Conservation (phyloP, 2,329 filamentous ascomycete genomes). For the Colletotrichum viniferum region DNA sequence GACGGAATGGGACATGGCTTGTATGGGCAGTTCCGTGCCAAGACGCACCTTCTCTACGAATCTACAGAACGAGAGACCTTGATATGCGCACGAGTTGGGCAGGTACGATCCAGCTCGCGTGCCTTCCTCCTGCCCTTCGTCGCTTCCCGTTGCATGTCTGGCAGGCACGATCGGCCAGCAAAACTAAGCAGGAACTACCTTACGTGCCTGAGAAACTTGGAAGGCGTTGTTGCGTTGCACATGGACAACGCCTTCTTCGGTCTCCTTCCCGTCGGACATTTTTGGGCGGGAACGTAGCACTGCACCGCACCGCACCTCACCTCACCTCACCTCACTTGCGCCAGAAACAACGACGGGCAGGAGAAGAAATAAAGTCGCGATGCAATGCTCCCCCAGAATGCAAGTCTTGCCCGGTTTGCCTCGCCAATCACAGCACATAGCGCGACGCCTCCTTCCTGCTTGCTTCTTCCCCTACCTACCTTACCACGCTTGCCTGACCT, state of each 20-base stretch:
- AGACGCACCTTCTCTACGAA: neutral
- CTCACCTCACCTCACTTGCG: neutral
- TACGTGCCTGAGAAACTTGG: neutral
- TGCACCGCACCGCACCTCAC: neutral
- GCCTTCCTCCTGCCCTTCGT: neutral
- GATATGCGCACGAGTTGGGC: neutral
- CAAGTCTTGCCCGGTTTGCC: neutral
- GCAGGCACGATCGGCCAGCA: no score
- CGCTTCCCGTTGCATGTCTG: neutral
- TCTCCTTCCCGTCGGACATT: neutral
- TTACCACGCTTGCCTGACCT: neutral
- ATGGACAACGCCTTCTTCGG: neutral
- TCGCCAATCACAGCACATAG: neutral
- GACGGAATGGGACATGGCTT: neutral
- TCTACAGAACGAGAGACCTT: neutral
- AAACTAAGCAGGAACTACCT: neutral
- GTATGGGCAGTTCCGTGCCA: neutral
- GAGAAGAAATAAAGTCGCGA: neutral
- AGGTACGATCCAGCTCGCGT: neutral
- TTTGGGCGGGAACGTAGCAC: neutral
- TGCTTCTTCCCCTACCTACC: constrained; percentile 1
- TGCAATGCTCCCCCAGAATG: neutral
- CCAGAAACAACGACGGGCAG: neutral
- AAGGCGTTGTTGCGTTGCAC: neutral
- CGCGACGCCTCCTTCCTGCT: neutral